A percentile compares a stretch with the other conserved stretches of the same genome.
Evolutionary conservation across 192 early-diverging fungal genomes (phyloP).

Genomic region (Podila epigama): DNA sequence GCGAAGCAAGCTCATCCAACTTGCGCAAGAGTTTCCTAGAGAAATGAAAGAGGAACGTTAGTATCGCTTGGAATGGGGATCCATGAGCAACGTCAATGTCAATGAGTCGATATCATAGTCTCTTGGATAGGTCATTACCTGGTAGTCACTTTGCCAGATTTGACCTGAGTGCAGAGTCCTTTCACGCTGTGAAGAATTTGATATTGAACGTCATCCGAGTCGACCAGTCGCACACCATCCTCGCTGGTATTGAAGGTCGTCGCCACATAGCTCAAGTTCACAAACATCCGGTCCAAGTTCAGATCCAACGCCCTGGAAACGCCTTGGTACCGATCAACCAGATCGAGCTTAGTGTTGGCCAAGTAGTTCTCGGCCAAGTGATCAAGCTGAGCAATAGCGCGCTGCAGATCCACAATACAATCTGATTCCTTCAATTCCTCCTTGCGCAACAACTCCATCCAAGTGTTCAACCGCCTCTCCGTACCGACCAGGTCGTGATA

Average conservation of each 20-base stretch:
- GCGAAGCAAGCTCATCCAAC: conserved; percentile 64
- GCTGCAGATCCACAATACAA: conserved; percentile 72
- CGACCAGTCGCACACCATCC: conserved; percentile 50
- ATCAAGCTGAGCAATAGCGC: conserved; percentile 71
- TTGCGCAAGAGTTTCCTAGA: conserved; percentile 71
- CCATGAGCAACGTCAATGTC: too few species aligned
- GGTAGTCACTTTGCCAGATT: conserved; percentile 64
- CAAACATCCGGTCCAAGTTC: conserved; percentile 70
- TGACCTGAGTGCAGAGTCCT: conserved; percentile 49
- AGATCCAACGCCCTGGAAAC: conserved; percentile 63
- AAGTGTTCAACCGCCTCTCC: conserved; percentile 78
- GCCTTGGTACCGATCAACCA: conserved; percentile 61
- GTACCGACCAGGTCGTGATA: conserved; percentile 80
- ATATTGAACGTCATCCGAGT: conserved; percentile 56
- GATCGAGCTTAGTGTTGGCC: conserved; percentile 50
- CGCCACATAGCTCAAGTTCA: conserved; percentile 51
- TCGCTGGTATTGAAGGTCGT: conserved; percentile 45
- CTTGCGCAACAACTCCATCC: conserved; percentile 79
- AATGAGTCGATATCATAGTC: background rate
- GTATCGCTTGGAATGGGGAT: too few species aligned
- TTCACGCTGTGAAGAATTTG: conserved; percentile 48
- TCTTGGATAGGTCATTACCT: conserved; percentile 34
- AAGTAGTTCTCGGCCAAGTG: conserved; percentile 72
- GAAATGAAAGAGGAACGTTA: background rate
- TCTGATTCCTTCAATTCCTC: conserved; percentile 77